Evolutionary conservation across 73 alveolate genomes (phyloP), one percentile per base, ranked within the genome.

Genomic region (Uronychia setigera): DNA sequence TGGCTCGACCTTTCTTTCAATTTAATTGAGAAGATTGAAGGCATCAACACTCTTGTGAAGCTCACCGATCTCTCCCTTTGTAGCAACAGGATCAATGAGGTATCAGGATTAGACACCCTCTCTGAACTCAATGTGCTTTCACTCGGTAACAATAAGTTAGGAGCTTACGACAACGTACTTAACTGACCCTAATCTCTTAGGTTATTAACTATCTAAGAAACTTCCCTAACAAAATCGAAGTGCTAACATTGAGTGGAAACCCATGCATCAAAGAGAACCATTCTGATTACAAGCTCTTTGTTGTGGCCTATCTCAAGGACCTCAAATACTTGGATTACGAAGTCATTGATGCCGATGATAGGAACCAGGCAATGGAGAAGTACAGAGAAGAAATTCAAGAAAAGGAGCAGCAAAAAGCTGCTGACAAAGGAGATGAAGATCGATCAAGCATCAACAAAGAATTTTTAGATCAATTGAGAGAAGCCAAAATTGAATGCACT

Each of bases 1-100:
- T 96, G 99, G 99, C 93, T 96, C 32, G 99, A 96, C 90, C 87
- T 96, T 59, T 87, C 96, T 14, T 96, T 96, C 84, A 96, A 96
- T 87, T 85, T 88, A 80, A 95, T 96, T 57, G 92, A 88, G 59
- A 95, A 88, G 78, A 95, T 96, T 0, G 98, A 96, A 87, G 98
- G 98, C 1, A 87, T 96, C 0, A 98, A 95, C 60, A 94, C 83
- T 31, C 82, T 96, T 32, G 84, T 80, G 27, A 89, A 96, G 81
- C 90, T 96, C 35, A 88, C 97, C 0, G 99, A 96, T 82, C 78
- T 96, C 67, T 87, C 98, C 27, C 88, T 96, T 58, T 96, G 82
- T 84, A 82, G 91, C 31, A 96, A 96, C 88, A 89, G 91, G 75
- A 90, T 96, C 29, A 78, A 86, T 34, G 78, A 84, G 58, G 81